Conservation (phyloP, 2,329 filamentous ascomycete species). For the Hirsutella thompsonii region DNA sequence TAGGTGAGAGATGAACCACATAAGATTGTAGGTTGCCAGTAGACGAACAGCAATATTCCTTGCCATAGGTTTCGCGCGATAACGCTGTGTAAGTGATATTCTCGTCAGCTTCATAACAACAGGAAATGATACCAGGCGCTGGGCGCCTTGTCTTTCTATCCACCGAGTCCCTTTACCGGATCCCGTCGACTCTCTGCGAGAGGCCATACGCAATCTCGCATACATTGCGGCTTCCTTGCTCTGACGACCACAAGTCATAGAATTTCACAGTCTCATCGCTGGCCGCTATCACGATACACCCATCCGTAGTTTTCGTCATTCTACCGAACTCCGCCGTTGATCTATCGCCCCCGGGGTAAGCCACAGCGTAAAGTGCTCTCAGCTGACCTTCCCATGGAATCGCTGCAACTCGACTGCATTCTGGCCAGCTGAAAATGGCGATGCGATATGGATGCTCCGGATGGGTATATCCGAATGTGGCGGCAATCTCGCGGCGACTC, state of each 20-base stretch:
- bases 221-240: slow-evolving; percentile 65
- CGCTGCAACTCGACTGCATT: slow-evolving; percentile 71
- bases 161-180: slow-evolving; percentile 36
- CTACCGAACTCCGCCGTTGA: slow-evolving; percentile 13
- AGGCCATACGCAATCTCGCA: slow-evolving; percentile 72
- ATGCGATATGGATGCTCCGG: slow-evolving; percentile 83
- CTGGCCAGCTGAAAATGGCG: slow-evolving; percentile 89
- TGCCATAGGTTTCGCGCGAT: too few relatives aligned
- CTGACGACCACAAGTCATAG: slow-evolving; percentile 80
- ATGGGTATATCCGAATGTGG: slow-evolving; percentile 87
- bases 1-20: too few relatives aligned
- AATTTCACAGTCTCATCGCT: slow-evolving; percentile 92
- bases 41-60: too few relatives aligned
- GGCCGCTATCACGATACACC: slow-evolving; percentile 77
- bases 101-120: too few relatives aligned
- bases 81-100: too few relatives aligned
- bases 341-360: slow-evolving; percentile 50
- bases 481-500: slow-evolving; percentile 74
- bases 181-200: slow-evolving; percentile 58
- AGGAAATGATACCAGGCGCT: too few relatives aligned
- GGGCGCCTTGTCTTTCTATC: too few relatives aligned
- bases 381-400: slow-evolving; percentile 74
- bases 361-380: slow-evolving; percentile 75
- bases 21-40: too few relatives aligned
- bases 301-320: slow-evolving; percentile 18